Evolutionary conservation across 2,329 filamentous ascomycete genomes (phyloP), one percentile per base, ranked within the genome.

Genomic region (Aspergillus neoniger): DNA sequence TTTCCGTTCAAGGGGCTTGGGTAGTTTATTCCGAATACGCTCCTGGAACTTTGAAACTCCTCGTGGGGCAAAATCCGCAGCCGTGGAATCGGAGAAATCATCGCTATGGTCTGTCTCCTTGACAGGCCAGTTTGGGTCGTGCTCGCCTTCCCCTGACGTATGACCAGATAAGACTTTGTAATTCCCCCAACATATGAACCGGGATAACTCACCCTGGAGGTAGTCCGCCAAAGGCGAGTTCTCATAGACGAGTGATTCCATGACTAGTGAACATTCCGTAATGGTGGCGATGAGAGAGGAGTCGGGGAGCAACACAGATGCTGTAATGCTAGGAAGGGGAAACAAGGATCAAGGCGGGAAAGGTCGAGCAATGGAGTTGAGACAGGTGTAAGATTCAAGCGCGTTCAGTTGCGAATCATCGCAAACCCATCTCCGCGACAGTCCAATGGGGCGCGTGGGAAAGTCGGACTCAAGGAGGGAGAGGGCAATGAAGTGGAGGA

Each of bases 231-330:
- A 84, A 70, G 93, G 93, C 75, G 91, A 91, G 80, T 92, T 88
- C 80, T 95, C 87, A 79, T 90, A 91, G 69, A 96, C 87, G 70
- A 96, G 84, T 72, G 90, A 87, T 85, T 96, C 93, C 93, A 97
- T 95, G 76, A 69, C 77, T 66, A 62, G 61, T 61, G 64, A 65
- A 68, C 75, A 76, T 75, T 67, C 72, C 72, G 69, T 61, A 54
- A 41, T 30, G 32, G 39, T n/a, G 52, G 47, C 36, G 49, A 55
- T n/a, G 57, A 36, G 53, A 49, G 28, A 55, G 56, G 41, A 60
- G 7, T 25, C 25, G 53, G 17, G 57, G 44, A 47, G 17, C 2
- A 28, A 43, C n/a, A 25, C 23, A 25, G 39, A 30, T 39, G 41
- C 30, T 55, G 17, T n/a, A 21, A 49, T 5, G 36, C 28, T 14